These are phyloP conservation scores for Phytophthora tentaculata DNA, from an alignment of 352 stramenopile genomes.

Conservation along the genomic window DNA sequence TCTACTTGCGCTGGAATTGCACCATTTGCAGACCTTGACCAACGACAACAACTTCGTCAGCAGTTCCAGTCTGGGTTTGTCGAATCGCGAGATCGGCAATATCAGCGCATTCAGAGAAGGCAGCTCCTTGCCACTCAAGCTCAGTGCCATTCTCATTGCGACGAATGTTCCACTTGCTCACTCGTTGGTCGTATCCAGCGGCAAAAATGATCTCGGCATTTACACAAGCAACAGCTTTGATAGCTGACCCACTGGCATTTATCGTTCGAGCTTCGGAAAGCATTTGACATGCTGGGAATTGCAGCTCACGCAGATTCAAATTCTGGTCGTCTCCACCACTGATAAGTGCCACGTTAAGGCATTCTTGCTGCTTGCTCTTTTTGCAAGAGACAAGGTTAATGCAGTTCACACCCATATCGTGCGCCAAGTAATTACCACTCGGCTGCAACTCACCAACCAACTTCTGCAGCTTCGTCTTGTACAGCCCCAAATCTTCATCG, in stretches of 20 bases:
- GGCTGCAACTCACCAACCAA: slow-evolving; percentile 42
- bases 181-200: slow-evolving; percentile 86
- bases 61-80: not conserved
- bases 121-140: slow-evolving; percentile 62
- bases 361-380: slow-evolving; percentile 17
- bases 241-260: slow-evolving; percentile 84
- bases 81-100: slow-evolving; percentile 71
- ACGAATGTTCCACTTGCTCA: slow-evolving; percentile 70
- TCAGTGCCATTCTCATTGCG: slow-evolving; percentile 2
- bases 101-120: slow-evolving; percentile 83
- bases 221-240: slow-evolving; percentile 69
- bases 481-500: slow-evolving; percentile 7
- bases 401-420: slow-evolving; percentile 89
- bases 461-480: slow-evolving; percentile 31
- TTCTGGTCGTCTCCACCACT: slow-evolving; percentile 87
- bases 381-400: slow-evolving; percentile 41
- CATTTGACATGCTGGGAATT: slow-evolving; percentile 40
- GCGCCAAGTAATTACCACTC: slow-evolving; percentile 65
- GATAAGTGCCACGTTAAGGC: slow-evolving; percentile 58
- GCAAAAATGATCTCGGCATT: slow-evolving; percentile 51
- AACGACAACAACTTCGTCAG: slow-evolving; percentile 63
- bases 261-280: slow-evolving; percentile 39
- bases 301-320: slow-evolving; percentile 53
- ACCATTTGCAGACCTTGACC: slow-evolving; percentile 82
- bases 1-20: slow-evolving; percentile 39